Base-by-base conservation (phyloP, 208 protist species). In the Trypanosomatidae sp. region DNA sequence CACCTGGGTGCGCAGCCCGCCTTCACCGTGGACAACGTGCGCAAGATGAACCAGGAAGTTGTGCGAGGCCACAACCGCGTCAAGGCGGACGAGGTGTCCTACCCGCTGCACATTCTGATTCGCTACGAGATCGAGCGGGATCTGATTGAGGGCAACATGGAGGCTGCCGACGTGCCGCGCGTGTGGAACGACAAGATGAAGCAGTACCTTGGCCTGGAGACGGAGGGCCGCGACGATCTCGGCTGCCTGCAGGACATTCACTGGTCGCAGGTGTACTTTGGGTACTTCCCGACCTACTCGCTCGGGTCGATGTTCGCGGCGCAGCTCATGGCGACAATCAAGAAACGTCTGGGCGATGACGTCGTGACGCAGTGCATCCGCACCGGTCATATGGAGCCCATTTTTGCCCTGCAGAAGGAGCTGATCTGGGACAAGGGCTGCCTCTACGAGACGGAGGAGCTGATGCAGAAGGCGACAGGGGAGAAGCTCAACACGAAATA, bases 161-260 rank as follows among this genome's bases (percentile, higher is more conserved):
- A 85, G 68, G 84, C 82, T 0, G 86, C 82, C 43, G 89, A 93
- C 33, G 58, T 97, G 43, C 90, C 91, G 43, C 68, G 62, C 13
- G 84, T 86, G 71, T 95, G 91, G 91, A 91, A 94, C 70, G 81
- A 83, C 28, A 92, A 93, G 77, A 92, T 94, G 86, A 90, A 95
- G 82, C 77, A 74, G 44, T 94, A 94, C 79, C 65, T 96, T 0
- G 90, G 88, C 25, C 65, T 95, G 33, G 82, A 93, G 46, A 93
- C 93, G 78, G 66, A 86, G 3, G 36, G 5, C 36, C 5, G 3
- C 36, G 83, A 91, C 64, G 80, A 88, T 59, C 36, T 89, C 13
- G 91, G 93, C 8, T 93, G 87, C 69, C 76, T 97, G 53, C 92
- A 98, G 77, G 92, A 97, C 74, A 84, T 96, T 19, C 91, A 96